Percentiles rank a stretch among this genome's conserved stretches.
phyloP scores from a whole-genome alignment of 306 rosid genomes.

The Pueraria montana region DNA sequence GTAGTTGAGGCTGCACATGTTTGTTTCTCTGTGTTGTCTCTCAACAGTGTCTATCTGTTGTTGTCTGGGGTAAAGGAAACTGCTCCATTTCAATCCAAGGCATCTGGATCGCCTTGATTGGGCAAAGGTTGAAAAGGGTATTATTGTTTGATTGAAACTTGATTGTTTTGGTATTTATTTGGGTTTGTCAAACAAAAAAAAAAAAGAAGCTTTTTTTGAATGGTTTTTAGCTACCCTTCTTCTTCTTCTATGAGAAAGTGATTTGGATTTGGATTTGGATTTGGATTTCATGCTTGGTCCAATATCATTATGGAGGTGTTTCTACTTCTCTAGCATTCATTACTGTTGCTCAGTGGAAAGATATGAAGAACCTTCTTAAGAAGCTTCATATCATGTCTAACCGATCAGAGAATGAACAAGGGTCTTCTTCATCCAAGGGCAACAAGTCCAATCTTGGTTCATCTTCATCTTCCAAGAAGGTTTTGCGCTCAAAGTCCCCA shows the following conservation, averaged over 20 bases:
- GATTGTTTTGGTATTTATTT: conserved; percentile 47
- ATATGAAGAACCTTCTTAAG: conserved; percentile 93
- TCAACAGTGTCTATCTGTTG: conserved; percentile 36
- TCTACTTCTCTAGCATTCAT: conserved; percentile 61
- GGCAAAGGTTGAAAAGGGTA: conserved; percentile 53
- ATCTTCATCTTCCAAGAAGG: conserved; percentile 70
- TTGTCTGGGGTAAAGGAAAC: conserved; percentile 46
- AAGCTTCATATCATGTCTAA: conserved; percentile 84
- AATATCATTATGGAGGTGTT: conserved; percentile 72
- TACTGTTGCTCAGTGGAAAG: conserved; percentile 52
- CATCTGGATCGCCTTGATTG: conserved; percentile 63
- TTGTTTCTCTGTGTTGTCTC: conserved; percentile 35
- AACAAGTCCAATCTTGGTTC: conserved; percentile 62
- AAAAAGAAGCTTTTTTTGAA: conserved; percentile 48
- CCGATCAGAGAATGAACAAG: conserved; percentile 69
- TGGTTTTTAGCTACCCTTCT: conserved; percentile 46
- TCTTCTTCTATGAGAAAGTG: conserved; percentile 54
- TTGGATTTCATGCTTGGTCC: conserved; percentile 71
- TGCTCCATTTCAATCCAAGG: conserved; percentile 52
- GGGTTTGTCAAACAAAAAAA: conserved; percentile 49
- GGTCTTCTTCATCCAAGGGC: conserved; percentile 75
- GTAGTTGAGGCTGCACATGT: conserved; percentile 39
- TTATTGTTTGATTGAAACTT: conserved; percentile 43
- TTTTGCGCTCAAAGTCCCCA: conserved; percentile 54
- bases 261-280: conserved; percentile 57